Percentiles rank a stretch among this genome's conserved stretches.
phyloP scores from a whole-genome alignment of 1,284 basidiomycete genomes.

The Moesziomyces aphidis region DNA sequence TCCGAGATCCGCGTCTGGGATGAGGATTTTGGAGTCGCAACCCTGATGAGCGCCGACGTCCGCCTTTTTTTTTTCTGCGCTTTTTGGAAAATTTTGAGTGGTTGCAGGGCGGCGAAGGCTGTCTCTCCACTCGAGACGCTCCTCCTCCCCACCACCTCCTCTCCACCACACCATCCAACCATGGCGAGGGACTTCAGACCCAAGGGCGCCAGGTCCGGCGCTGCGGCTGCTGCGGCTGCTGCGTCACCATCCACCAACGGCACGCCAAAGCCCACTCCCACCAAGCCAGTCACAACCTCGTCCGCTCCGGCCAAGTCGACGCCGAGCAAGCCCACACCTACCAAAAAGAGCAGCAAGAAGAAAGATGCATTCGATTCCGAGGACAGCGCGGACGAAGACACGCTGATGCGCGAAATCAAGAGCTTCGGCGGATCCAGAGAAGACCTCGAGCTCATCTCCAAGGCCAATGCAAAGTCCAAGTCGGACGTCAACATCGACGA shows the following conservation, averaged over 20 bases:
- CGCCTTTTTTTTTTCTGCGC: slow-evolving; percentile 6
- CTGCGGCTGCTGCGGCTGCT: neutral
- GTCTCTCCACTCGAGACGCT: neutral
- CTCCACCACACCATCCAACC: slow-evolving; percentile 3
- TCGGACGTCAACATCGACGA: slow-evolving; percentile 33
- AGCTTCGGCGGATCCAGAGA: slow-evolving; percentile 42
- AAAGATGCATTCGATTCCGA: slow-evolving; percentile 37
- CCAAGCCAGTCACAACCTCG: slow-evolving; percentile 2
- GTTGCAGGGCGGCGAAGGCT: neutral
- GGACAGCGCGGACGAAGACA: slow-evolving; percentile 45
- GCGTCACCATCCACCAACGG: neutral
- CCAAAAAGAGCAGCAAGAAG: slow-evolving; percentile 23
- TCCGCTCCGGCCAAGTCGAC: slow-evolving; percentile 23
- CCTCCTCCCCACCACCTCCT: neutral
- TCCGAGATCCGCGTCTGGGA: slow-evolving; percentile 6
- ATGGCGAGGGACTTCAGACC: slow-evolving; percentile 59
- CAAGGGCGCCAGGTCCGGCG: slow-evolving; percentile 33
- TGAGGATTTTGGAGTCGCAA: slow-evolving; percentile 3
- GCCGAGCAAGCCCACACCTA: slow-evolving; percentile 13
- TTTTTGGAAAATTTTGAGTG: slow-evolving; percentile 18
- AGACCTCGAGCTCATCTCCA: slow-evolving; percentile 45
- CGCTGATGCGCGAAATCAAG: slow-evolving; percentile 43
- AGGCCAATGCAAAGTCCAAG: slow-evolving; percentile 35
- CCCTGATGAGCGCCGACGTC: neutral
- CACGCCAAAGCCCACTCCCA: neutral